Evolutionary conservation across 1,139 yeast species (phyloP).

Genomic region (Entelexis sorbosivorans): DNA sequence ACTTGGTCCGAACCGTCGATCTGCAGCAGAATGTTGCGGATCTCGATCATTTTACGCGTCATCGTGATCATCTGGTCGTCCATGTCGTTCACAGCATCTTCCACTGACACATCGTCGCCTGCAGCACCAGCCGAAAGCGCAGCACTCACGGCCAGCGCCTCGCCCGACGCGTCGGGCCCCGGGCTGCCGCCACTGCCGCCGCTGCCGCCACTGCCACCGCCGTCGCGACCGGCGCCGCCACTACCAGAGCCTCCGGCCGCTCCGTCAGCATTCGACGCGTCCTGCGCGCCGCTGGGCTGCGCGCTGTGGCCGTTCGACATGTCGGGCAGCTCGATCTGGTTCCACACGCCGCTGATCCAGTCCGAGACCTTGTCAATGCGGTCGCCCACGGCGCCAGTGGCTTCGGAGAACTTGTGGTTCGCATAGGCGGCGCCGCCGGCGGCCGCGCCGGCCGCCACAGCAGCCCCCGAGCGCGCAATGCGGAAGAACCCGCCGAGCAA

Average conservation of each 20-base stretch:
- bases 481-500: constrained; percentile 23
- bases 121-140: constrained; percentile 32
- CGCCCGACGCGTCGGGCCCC: constrained; percentile 8
- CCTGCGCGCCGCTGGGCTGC: background rate
- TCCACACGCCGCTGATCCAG: constrained; percentile 40
- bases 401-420: constrained; percentile 84
- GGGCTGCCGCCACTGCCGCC: constrained; percentile 3
- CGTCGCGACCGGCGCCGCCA: constrained; percentile 16
- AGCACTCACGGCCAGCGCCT: constrained; percentile 23
- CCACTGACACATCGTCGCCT: constrained; percentile 25
- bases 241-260: background rate
- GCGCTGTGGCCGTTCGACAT: background rate
- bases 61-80: constrained; percentile 54
- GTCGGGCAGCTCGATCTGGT: constrained; percentile 12
- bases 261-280: background rate
- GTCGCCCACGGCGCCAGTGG: constrained; percentile 58
- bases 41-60: constrained; percentile 94
- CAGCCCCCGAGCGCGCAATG: constrained; percentile 21
- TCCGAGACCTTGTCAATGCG: constrained; percentile 46
- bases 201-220: constrained; percentile 8
- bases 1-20: constrained; percentile 70
- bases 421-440: constrained; percentile 94
- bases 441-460: constrained; percentile 47
- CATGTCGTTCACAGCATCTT: constrained; percentile 28
- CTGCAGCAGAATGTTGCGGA: constrained; percentile 62